These are phyloP conservation scores for Micractinium conductrix DNA, from an alignment of 139 green algal species.

Conservation along the genomic window DNA sequence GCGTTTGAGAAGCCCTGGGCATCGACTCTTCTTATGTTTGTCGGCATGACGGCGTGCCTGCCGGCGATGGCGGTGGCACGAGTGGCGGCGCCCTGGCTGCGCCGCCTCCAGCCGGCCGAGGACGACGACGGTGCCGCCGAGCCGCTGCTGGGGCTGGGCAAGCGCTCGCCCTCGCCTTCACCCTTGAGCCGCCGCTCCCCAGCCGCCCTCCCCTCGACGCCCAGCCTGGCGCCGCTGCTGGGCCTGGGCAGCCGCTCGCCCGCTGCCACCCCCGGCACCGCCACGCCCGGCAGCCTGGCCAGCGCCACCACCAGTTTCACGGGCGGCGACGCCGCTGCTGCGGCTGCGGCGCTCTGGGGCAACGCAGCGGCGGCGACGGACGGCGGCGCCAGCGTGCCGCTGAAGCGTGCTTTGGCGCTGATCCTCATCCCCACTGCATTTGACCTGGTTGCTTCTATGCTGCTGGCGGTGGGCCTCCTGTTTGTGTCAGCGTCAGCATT, in stretches of 20 bases:
- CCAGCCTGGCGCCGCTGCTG: neutral
- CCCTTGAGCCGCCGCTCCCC: neutral
- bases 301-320: neutral
- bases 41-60: neutral
- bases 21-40: conserved; percentile 38
- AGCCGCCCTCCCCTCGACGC: neutral
- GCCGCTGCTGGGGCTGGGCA: neutral
- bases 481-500: neutral
- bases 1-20: conserved; percentile 61
- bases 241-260: neutral
- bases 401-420: conserved; percentile 39
- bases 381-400: neutral
- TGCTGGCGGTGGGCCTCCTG: conserved; percentile 63
- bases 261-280: neutral
- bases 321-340: neutral
- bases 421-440: conserved; percentile 64
- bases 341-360: neutral
- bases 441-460: conserved; percentile 63
- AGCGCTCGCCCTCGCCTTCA: neutral
- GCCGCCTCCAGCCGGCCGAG: neutral
- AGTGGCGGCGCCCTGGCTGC: no score
- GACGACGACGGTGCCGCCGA: neutral
- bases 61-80: neutral
- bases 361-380: neutral
- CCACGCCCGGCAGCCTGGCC: neutral